phyloP scores from a whole-genome alignment of 129 eudicot species.

The Lonicera japonica region DNA sequence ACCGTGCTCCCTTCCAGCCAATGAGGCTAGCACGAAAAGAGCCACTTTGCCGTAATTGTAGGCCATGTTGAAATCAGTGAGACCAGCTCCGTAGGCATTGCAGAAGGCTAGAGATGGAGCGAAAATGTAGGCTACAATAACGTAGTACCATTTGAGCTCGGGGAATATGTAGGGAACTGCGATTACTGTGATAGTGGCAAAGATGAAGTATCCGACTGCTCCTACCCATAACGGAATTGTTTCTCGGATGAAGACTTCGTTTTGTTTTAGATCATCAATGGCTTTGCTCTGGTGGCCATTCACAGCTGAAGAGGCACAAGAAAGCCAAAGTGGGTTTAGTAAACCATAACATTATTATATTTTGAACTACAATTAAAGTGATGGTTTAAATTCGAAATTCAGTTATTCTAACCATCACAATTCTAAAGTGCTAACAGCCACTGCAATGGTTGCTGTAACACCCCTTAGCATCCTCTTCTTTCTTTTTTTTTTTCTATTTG shows the following conservation, averaged over 20 bases:
- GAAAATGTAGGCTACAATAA: constrained; percentile 56
- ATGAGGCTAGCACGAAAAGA: constrained; percentile 61
- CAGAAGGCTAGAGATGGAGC: constrained; percentile 89
- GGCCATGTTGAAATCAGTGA: constrained; percentile 83
- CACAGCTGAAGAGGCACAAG: constrained; percentile 11
- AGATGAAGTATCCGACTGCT: constrained; percentile 41
- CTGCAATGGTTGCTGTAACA: no score
- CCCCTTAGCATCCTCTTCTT: no score
- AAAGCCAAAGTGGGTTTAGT: background rate
- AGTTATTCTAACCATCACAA: no score
- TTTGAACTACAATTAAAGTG: background rate
- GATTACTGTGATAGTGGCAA: constrained; percentile 42
- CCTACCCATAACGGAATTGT: constrained; percentile 62
- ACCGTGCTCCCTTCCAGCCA: constrained; percentile 64
- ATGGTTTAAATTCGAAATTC: background rate
- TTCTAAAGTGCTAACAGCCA: no score
- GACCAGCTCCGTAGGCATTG: constrained; percentile 82
- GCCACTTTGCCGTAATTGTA: constrained; percentile 82
- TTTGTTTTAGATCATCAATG: constrained; percentile 28
- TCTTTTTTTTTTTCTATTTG: no score
- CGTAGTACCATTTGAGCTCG: constrained; percentile 76
- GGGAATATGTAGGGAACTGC: constrained; percentile 63
- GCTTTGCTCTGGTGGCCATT: constrained; percentile 21
- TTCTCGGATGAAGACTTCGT: constrained; percentile 58
- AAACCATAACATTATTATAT: no score